Evolutionary conservation across 2,329 filamentous ascomycete species (phyloP), one percentile per base, ranked within the genome.

Genomic region (Trichoderma gracile): DNA sequence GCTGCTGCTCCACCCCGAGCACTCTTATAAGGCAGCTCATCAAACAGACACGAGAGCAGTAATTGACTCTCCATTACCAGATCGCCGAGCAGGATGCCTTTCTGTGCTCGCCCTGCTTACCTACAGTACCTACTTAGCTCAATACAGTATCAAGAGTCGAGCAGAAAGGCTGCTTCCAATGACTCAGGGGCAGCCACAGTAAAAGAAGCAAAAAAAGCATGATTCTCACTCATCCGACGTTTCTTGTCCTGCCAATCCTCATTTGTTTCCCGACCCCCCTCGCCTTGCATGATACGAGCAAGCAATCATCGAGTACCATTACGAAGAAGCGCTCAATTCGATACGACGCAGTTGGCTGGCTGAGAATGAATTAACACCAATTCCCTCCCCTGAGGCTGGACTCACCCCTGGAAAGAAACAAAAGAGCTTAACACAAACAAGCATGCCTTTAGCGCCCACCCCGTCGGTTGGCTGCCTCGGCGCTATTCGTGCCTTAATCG

Each of bases 401-500:
- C 23, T 17, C 46, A 50, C 57, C 57, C 57, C 38, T 52, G 57
- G 38, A 30, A 17, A 19, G 38, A 30, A 50, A 25, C 25, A 19
- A 52, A 19, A 38, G 33, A 38, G 57, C 57, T 52, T 43, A 52
- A 30, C 49, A 40, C 42, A 50, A 60, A 25, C 42, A 60, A 50
- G 57, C 57, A 52, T 52, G 47, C 30, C 57, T 43, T 59, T 60
- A 60, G 57, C 57, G 57, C 47, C 27, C 17, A 19, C 17, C 57
- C 42, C n/a, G 53, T 25, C 23, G 57, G 57, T 52, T 60, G 47
- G 57, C 47, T 60, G 57, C 47, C 47, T 45, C 54, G 33, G 57
- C 57, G 47, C 57, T 60, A 60, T 23, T 60, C 33, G 33, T 60
- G 47, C 47, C 40, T 60, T 52, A 60, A 45, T 60, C 47, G 21